Evolutionary conservation across 768 basidiomycete genomes (phyloP), one percentile per base, ranked within the genome.

Genomic region (Mycena belliarum): DNA sequence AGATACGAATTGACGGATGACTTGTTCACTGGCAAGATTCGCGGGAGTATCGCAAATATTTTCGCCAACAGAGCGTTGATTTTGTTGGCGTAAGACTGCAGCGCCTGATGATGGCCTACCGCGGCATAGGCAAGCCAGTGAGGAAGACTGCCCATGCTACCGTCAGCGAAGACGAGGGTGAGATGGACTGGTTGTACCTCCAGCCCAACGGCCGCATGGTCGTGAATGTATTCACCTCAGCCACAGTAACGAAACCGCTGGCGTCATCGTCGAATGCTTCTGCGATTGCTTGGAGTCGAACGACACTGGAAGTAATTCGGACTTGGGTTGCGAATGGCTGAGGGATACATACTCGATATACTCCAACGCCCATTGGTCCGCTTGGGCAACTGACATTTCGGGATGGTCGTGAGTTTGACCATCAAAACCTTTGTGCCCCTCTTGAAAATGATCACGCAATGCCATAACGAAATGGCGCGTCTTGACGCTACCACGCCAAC

Each of bases 191-290:
- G 69, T 24, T 16, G 20, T 38, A 50, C 58, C 58, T 57, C 61
- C 61, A 62, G 18, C 45, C 56, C 4, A 56, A 16, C 4, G 61
- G 61, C 4, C 61, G 52, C n/a, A 10, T 8, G 14, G 23, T 48
- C 24, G 61, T 59, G 26, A 63, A 63, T 4, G 25, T n/a, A 28
- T 63, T 63, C n/a, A 46, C 57, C 29, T 63, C 61, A 11, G 49
- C 50, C 1, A 59, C 47, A 23, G 56, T 62, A 4, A 62, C 42
- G 25, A 54, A 59, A 2, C 57, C 46, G 6, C 74, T 72, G 0
- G 67, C 72, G 53, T 79, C 77, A 29, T 74, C 73, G 41, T 79
- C 79, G 43, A 78, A 73, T 0, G 76, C 76, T 54, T 77, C 76
- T 20, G 69, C 63, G 37, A 79, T 64, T 0, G 70, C 61, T 20